These are phyloP conservation scores for Chrysoporthe deuterocubensis DNA, from an alignment of 2,329 filamentous ascomycete genomes.

Conservation along the genomic window DNA sequence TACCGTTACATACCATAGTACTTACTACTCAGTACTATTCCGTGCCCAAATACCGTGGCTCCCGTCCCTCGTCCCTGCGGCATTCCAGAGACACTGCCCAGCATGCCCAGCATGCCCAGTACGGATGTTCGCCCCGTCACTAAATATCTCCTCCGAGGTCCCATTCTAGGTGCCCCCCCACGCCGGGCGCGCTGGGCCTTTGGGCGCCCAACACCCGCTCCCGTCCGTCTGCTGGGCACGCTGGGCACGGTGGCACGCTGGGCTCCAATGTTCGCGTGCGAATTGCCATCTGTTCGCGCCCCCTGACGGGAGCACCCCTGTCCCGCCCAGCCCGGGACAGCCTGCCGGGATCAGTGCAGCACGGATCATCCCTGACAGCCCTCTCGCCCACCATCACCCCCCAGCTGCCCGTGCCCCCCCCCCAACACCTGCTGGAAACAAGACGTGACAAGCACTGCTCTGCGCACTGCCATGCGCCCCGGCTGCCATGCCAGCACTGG, in stretches of 20 bases:
- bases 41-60: neutral
- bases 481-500: neutral
- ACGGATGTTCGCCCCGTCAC: neutral
- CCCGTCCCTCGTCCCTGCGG: neutral
- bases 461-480: neutral
- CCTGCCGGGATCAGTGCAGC: conserved; percentile 3
- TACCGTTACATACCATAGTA: neutral
- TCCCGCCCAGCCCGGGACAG: conserved; percentile 9
- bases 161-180: no score
- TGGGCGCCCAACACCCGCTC: neutral
- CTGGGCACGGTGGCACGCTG: neutral
- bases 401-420: neutral
- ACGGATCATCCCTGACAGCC: conserved; percentile 8
- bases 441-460: neutral
- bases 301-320: neutral
- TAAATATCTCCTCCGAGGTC: no score
- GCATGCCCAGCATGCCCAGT: no score
- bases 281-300: neutral
- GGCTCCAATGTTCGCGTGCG: neutral
- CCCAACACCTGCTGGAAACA: neutral
- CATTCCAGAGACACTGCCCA: neutral
- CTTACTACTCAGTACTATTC: neutral
- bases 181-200: neutral
- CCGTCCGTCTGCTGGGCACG: neutral
- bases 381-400: neutral